Base-by-base conservation (phyloP, 169 alveolate species). In the Cyclospora cayetanensis region DNA sequence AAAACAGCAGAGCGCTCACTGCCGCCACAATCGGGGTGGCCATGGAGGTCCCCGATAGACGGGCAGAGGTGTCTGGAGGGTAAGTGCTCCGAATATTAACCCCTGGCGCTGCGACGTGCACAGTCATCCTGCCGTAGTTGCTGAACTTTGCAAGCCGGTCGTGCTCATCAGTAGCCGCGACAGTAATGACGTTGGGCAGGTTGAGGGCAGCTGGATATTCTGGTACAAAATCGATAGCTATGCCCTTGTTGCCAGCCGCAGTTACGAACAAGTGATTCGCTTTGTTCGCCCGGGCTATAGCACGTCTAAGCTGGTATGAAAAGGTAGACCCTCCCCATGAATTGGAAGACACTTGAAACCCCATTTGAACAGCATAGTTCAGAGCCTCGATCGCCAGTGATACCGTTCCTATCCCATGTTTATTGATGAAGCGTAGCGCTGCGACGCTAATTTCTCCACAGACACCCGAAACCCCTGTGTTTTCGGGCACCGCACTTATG, bases 31-130 rank as follows among this genome's bases (percentile, higher is more conserved):
- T 76, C 27, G 96, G 96, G 34, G 95, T 92, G 25, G 96, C 96
- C 96, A 92, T 94, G 55, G 96, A 94, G 20, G 96, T 94, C 41
- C 96, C 96, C 0, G 94, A 89, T 3, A 93, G 93, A 31, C 53
- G 93, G 92, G 27, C 76, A 82, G 31, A 93, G 27, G 20, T 34
- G 39, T 74, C 65, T 1, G 86, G 86, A 7, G 96, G 66, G 35
- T 91, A 86, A 11, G 96, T 94, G 27, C 95, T 93, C 53, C 55
- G 46, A n/a, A 94, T 94, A 31, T 83, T 93, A 3, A 72, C 95
- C 27, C 96, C 96, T 11, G 96, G 96, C 35, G 96, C 96, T 34
- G 96, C 96, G 60, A 93, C 53, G 63, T 94, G 95, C 31, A 94
- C 96, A 4, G 95, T 80, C 52, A 89, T 63, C 42, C 37, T 82